Evolutionary conservation across 352 stramenopile species (phyloP).

Genomic region (Peronospora belbahrii): DNA sequence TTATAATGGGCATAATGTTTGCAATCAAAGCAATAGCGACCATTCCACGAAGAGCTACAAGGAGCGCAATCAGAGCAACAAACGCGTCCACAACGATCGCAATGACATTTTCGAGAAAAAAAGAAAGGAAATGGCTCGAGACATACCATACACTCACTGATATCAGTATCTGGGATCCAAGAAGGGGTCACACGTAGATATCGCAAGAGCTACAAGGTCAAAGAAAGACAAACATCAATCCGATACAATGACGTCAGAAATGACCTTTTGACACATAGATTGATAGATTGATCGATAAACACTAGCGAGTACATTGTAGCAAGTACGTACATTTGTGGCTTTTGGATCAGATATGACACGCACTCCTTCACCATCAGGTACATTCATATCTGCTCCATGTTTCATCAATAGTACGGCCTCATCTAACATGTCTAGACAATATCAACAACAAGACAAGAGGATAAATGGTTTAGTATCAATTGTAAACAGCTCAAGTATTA

Average conservation of each 20-base stretch:
- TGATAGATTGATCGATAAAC: too few species aligned
- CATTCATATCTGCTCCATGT: constrained; percentile 62
- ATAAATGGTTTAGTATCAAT: too few species aligned
- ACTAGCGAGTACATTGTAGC: not conserved
- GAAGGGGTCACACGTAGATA: constrained; percentile 48
- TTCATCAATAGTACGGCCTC: constrained; percentile 53
- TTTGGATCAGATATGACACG: constrained; percentile 51
- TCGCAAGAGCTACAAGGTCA: constrained; percentile 33
- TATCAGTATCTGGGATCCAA: constrained; percentile 53
- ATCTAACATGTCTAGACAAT: constrained; percentile 60
- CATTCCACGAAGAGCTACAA: constrained; percentile 61
- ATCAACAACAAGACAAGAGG: too few species aligned
- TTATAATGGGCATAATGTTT: constrained; percentile 59
- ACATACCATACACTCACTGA: constrained; percentile 66
- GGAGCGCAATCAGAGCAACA: constrained; percentile 71
- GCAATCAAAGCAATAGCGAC: constrained; percentile 70
- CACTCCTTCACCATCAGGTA: constrained; percentile 46
- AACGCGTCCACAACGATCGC: constrained; percentile 63
- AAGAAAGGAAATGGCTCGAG: constrained; percentile 60
- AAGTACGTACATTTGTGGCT: constrained; percentile 44
- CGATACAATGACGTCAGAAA: not conserved
- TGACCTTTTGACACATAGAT: too few species aligned
- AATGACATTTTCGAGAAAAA: constrained; percentile 68
- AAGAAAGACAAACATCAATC: constrained; percentile 4
- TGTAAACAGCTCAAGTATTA: too few species aligned